These are phyloP conservation scores for Coix lacrymajobi DNA, from an alignment of 176 grass and related monocot species.

Conservation along the genomic window DNA sequence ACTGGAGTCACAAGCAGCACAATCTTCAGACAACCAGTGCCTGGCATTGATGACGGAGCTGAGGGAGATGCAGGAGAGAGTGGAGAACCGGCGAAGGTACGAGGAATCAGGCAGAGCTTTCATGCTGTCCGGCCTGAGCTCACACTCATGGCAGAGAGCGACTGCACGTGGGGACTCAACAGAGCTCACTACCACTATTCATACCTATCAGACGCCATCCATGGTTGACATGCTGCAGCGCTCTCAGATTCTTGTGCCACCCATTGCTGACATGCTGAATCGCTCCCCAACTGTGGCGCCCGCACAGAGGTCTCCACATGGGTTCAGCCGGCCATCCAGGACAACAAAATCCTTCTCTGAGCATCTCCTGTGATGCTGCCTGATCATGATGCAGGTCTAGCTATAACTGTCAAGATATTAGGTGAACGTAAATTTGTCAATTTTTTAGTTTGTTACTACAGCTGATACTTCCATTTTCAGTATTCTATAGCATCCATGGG, in stretches of 20 bases:
- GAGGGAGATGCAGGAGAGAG: conserved; percentile 80
- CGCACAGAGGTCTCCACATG: conserved; percentile 14
- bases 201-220: conserved; percentile 85
- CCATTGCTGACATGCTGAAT: conserved; percentile 16
- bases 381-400: not conserved
- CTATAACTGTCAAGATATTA: not conserved
- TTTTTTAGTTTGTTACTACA: conserved; percentile 28
- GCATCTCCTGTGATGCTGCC: not conserved
- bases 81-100: conserved; percentile 66
- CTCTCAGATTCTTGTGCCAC: conserved; percentile 54
- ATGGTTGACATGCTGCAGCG: conserved; percentile 90
- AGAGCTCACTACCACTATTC: conserved; percentile 34
- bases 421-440: not conserved
- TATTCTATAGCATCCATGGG: not conserved
- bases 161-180: conserved; percentile 78
- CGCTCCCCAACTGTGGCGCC: conserved; percentile 24
- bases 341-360: conserved; percentile 33
- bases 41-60: conserved; percentile 63
- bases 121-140: conserved; percentile 79
- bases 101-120: conserved; percentile 75
- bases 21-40: conserved; percentile 47
- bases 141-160: conserved; percentile 81
- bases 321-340: not conserved
- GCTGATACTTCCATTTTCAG: not conserved
- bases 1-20: conserved; percentile 37